Percentiles rank a stretch among this genome's conserved stretches.
phyloP scores from a whole-genome alignment of 2,329 filamentous ascomycete species.

The Ascocoryne sarcoides region DNA sequence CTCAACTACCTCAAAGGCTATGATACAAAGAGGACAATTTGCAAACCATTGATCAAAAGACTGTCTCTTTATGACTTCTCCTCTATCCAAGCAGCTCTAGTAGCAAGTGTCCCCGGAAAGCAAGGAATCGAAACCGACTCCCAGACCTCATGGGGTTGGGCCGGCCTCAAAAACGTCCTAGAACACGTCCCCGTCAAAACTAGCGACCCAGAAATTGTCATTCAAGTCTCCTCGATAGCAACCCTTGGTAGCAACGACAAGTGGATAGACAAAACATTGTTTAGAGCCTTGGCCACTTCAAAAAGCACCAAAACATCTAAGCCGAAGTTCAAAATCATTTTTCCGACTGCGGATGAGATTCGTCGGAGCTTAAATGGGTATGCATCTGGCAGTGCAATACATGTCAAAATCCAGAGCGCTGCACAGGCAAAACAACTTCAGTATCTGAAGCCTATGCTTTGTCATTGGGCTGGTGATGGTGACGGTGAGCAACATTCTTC shows the following conservation, averaged over 20 bases:
- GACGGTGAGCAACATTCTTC: slow-evolving; percentile 7
- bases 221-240: slow-evolving; percentile 74
- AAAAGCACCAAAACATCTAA: slow-evolving; percentile 16
- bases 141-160: slow-evolving; percentile 69
- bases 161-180: slow-evolving; percentile 53
- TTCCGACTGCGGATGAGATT: slow-evolving; percentile 73
- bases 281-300: slow-evolving; percentile 38
- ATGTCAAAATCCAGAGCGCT: slow-evolving; percentile 64
- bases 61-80: slow-evolving; percentile 62
- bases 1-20: slow-evolving; percentile 66
- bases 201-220: slow-evolving; percentile 39
- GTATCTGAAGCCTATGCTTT: slow-evolving; percentile 61
- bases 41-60: slow-evolving; percentile 44
- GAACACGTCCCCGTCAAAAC: slow-evolving; percentile 40
- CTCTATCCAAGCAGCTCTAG: slow-evolving; percentile 55
- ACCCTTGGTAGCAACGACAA: slow-evolving; percentile 61
- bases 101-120: slow-evolving; percentile 71
- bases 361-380: slow-evolving; percentile 72
- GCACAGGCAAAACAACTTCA: slow-evolving; percentile 66
- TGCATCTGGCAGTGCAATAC: slow-evolving; percentile 67
- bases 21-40: slow-evolving; percentile 46
- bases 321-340: slow-evolving; percentile 62
- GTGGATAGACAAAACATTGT: slow-evolving; percentile 63
- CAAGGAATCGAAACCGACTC: slow-evolving; percentile 41
- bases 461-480: slow-evolving; percentile 65